These are phyloP conservation scores for Ilex aquifolium DNA, from an alignment of 257 asterid genomes.

Conservation along the genomic window DNA sequence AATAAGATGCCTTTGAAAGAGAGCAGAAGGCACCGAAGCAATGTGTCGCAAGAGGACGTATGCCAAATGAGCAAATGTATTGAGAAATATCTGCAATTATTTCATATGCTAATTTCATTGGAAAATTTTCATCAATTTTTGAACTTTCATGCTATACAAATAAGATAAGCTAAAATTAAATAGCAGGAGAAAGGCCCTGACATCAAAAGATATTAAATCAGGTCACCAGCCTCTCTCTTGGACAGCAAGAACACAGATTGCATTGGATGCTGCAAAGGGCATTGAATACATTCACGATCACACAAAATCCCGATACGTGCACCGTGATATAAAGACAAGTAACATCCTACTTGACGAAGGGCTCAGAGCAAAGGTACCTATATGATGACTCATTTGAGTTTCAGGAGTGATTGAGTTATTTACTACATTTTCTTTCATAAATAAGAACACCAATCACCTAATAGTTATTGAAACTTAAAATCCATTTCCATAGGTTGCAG, in stretches of 20 bases:
- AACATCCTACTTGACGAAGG: conserved; percentile 73
- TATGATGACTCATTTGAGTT: neutral
- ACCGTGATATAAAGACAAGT: conserved; percentile 78
- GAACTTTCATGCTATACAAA: too few species aligned
- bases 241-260: conserved; percentile 76
- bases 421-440: neutral
- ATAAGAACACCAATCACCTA: too few species aligned
- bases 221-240: conserved; percentile 79
- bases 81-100: too few species aligned
- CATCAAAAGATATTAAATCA: conserved; percentile 21
- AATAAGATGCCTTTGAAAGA: too few species aligned
- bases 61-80: too few species aligned
- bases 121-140: too few species aligned
- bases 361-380: conserved; percentile 71
- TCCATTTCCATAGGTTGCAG: conserved; percentile 55
- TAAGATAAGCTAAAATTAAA: neutral
- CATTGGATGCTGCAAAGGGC: conserved; percentile 73
- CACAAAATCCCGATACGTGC: conserved; percentile 69
- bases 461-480: conserved; percentile 1
- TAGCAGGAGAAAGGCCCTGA: conserved; percentile 7
- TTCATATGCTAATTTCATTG: too few species aligned
- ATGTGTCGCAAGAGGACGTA: too few species aligned
- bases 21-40: too few species aligned
- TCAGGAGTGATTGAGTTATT: neutral
- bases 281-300: conserved; percentile 87